These are phyloP conservation scores for Trichomonascaceae sp. DNA, from an alignment of 1,139 yeast species.

Conservation along the genomic window DNA sequence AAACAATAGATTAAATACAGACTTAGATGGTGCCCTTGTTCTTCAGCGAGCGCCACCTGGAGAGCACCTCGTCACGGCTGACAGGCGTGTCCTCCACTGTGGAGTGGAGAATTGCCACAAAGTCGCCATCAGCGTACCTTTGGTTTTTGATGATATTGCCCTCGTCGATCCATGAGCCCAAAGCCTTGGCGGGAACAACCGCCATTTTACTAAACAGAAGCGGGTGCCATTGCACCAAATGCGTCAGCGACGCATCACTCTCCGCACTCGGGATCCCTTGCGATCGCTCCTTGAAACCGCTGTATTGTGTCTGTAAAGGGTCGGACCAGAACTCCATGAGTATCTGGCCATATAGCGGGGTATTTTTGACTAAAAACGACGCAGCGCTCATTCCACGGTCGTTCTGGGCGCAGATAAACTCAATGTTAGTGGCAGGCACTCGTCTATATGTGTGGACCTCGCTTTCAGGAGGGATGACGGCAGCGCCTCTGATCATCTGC, in stretches of 20 bases:
- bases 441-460: slow-evolving; percentile 60
- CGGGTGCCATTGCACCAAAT: slow-evolving; percentile 89
- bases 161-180: slow-evolving; percentile 17
- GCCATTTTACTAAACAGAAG: slow-evolving; percentile 55
- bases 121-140: slow-evolving; percentile 13
- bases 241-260: slow-evolving; percentile 42
- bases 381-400: slow-evolving; percentile 49
- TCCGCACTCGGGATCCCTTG: neutral
- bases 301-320: slow-evolving; percentile 50
- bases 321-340: slow-evolving; percentile 61
- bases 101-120: slow-evolving; percentile 16
- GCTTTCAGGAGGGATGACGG: slow-evolving; percentile 37
- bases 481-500: slow-evolving; percentile 51
- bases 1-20: too few relatives aligned
- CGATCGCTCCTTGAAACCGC: slow-evolving; percentile 38
- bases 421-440: slow-evolving; percentile 39
- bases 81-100: slow-evolving; percentile 11
- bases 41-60: too few relatives aligned
- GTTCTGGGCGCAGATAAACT: slow-evolving; percentile 54
- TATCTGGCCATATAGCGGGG: slow-evolving; percentile 43
- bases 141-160: slow-evolving; percentile 14
- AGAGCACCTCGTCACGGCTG: slow-evolving; percentile 5
- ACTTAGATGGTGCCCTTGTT: too few relatives aligned
- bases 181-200: slow-evolving; percentile 36
- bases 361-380: slow-evolving; percentile 55